These are phyloP conservation scores for Trichaptum fuscoviolaceum DNA, from an alignment of 768 basidiomycete species.

Conservation along the genomic window DNA sequence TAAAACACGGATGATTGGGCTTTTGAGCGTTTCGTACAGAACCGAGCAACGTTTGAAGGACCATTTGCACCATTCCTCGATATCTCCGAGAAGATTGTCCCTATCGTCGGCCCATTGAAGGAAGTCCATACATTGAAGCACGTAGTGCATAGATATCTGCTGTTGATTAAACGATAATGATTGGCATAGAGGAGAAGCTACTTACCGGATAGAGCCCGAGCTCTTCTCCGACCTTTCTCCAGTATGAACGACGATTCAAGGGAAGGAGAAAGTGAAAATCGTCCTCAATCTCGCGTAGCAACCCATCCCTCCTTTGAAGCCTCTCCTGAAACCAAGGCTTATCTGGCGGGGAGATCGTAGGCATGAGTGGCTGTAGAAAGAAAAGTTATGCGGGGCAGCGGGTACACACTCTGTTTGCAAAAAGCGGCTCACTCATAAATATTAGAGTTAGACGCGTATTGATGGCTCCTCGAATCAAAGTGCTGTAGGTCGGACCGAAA, in stretches of 20 bases:
- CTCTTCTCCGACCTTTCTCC: not conserved
- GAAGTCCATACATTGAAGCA: not conserved
- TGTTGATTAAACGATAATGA: not conserved
- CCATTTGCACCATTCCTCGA: not conserved
- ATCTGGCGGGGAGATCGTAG: not conserved
- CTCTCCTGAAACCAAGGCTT: not conserved
- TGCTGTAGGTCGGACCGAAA: too few species aligned
- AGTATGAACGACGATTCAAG: not conserved
- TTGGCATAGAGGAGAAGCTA: not conserved
- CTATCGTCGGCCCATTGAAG: not conserved
- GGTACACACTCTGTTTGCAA: too few species aligned
- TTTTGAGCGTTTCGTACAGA: not conserved
- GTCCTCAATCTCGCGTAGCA: not conserved
- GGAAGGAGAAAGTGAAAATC: not conserved
- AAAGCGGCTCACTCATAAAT: too few species aligned
- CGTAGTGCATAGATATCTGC: not conserved
- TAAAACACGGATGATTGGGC: not conserved
- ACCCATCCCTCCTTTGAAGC: not conserved
- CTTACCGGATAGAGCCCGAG: not conserved
- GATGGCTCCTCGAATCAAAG: too few species aligned
- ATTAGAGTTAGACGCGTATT: too few species aligned
- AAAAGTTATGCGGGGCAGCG: too few species aligned
- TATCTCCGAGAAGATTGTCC: not conserved
- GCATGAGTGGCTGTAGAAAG: not conserved
- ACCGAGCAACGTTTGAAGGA: not conserved